A percentile compares a stretch with the other conserved stretches of the same genome.
Evolutionary conservation across 2,329 filamentous ascomycete genomes (phyloP).

Genomic region (Venturia carpophila): DNA sequence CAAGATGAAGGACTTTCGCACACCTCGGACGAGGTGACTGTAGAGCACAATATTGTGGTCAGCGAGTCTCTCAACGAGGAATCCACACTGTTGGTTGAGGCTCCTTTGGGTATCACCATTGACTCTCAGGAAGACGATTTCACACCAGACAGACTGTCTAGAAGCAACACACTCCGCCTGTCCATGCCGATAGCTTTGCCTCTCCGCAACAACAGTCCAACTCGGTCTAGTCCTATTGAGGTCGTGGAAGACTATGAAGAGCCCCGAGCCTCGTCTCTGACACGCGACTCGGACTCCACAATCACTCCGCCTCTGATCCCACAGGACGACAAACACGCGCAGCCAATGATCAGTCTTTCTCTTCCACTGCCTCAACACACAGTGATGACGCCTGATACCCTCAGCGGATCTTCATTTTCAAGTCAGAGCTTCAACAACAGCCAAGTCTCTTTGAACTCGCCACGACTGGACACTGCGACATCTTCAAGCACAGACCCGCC

Average conservation of each 20-base stretch:
- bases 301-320: slow-evolving; percentile 31
- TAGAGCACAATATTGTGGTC: background rate
- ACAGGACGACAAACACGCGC: slow-evolving; percentile 30
- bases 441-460: slow-evolving; percentile 60
- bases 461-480: slow-evolving; percentile 65
- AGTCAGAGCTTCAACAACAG: slow-evolving; percentile 57
- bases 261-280: slow-evolving; percentile 41
- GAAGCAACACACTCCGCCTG: background rate
- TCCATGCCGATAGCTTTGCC: background rate
- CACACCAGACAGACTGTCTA: slow-evolving; percentile 21
- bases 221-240: slow-evolving; percentile 25
- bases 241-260: slow-evolving; percentile 42
- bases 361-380: slow-evolving; percentile 36
- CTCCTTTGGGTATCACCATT: background rate
- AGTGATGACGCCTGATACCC: slow-evolving; percentile 56
- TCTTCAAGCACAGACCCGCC: slow-evolving; percentile 61
- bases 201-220: background rate
- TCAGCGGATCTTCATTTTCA: slow-evolving; percentile 49
- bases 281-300: slow-evolving; percentile 44
- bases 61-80: background rate
- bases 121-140: background rate
- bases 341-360: slow-evolving; percentile 32
- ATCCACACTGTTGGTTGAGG: background rate
- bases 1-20: slow-evolving; percentile 40
- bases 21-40: slow-evolving; percentile 23